A percentile compares a stretch with the other conserved stretches of the same genome.
phyloP scores from a whole-genome alignment of 208 protist genomes.

The Leptomonas seymouri region DNA sequence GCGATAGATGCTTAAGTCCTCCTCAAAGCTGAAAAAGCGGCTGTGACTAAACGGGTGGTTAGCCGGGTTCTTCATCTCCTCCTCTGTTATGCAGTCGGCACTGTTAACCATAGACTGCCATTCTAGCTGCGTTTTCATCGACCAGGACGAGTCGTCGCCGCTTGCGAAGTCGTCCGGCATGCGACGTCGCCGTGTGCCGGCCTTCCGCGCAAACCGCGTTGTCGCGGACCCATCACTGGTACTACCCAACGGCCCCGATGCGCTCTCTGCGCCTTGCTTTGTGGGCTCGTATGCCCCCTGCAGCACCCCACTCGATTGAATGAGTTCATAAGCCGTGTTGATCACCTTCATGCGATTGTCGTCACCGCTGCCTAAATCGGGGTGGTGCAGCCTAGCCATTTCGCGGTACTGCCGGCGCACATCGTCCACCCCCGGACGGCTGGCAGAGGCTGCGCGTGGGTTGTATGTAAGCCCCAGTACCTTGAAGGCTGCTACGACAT shows the following conservation, averaged over 20 bases:
- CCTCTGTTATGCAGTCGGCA: slow-evolving; percentile 46
- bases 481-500: slow-evolving; percentile 72
- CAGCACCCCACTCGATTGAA: slow-evolving; percentile 74
- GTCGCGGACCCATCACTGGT: background rate
- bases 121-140: slow-evolving; percentile 80
- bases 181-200: slow-evolving; percentile 52
- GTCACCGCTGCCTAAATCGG: slow-evolving; percentile 86
- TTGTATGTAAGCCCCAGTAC: slow-evolving; percentile 68
- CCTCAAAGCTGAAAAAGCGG: slow-evolving; percentile 87
- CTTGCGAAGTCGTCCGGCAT: slow-evolving; percentile 85
- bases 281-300: slow-evolving; percentile 13
- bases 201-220: slow-evolving; percentile 49
- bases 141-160: slow-evolving; percentile 77
- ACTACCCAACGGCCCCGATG: background rate
- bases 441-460: slow-evolving; percentile 26
- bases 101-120: slow-evolving; percentile 72
- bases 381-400: slow-evolving; percentile 87
- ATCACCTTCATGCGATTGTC: slow-evolving; percentile 87
- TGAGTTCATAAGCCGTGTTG: slow-evolving; percentile 90
- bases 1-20: slow-evolving; percentile 79
- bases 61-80: slow-evolving; percentile 78
- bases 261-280: background rate
- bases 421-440: slow-evolving; percentile 39
- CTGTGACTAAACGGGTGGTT: slow-evolving; percentile 91
- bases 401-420: slow-evolving; percentile 85